Evolutionary conservation across 345 rosid species (phyloP).

Genomic region (Trapa incisa): DNA sequence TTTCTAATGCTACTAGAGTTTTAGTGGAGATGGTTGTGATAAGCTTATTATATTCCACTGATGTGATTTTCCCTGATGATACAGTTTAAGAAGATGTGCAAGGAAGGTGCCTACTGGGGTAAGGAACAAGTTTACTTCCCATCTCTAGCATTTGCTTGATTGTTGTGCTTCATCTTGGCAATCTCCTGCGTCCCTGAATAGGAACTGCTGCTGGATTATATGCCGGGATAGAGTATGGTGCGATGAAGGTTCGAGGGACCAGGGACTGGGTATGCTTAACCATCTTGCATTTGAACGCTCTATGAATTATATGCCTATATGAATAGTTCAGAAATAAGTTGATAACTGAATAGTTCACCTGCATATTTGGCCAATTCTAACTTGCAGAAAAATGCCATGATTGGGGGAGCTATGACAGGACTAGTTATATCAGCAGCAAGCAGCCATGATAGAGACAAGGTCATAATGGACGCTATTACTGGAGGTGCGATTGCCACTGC

Average conservation of each 20-base stretch:
- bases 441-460: conserved; percentile 34
- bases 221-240: conserved; percentile 62
- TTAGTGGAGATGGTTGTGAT: neutral
- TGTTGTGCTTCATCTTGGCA: neutral
- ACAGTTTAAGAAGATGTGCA: conserved; percentile 85
- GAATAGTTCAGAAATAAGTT: too few relatives aligned
- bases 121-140: conserved; percentile 7
- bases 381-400: conserved; percentile 79
- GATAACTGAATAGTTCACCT: neutral
- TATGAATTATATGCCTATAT: too few relatives aligned
- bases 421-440: conserved; percentile 47
- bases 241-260: conserved; percentile 56
- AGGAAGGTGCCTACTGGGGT: conserved; percentile 90
- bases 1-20: too few relatives aligned
- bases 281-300: too few relatives aligned
- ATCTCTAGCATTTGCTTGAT: neutral
- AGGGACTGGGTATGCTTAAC: conserved; percentile 59
- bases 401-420: conserved; percentile 75
- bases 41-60: neutral
- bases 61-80: conserved; percentile 6
- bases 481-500: conserved; percentile 92
- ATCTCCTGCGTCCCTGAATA: conserved; percentile 6
- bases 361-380: neutral
- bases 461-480: conserved; percentile 51
- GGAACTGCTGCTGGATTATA: conserved; percentile 67